phyloP scores from a whole-genome alignment of 768 basidiomycete genomes.

The Punctularia strigosozonata region DNA sequence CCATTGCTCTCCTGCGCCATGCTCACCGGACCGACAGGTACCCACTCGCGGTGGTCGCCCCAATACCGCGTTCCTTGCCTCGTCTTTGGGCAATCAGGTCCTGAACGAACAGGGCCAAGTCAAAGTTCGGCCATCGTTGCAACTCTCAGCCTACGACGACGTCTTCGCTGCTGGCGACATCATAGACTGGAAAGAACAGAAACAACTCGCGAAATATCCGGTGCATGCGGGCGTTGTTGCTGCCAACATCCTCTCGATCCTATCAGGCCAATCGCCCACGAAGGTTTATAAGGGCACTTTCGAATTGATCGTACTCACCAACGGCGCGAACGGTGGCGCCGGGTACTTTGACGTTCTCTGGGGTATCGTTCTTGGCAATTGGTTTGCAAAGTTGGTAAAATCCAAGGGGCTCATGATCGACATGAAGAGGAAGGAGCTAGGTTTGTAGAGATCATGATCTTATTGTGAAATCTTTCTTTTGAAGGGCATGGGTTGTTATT shows the following conservation, averaged over 20 bases:
- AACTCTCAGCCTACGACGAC: slow-evolving; percentile 34
- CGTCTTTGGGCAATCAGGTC: slow-evolving; percentile 26
- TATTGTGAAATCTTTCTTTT: not conserved
- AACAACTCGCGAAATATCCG: slow-evolving; percentile 36
- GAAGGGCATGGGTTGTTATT: not conserved
- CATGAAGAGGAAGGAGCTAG: slow-evolving; percentile 16
- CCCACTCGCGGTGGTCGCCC: slow-evolving; percentile 24
- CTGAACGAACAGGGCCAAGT: slow-evolving; percentile 30
- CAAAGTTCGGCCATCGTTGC: slow-evolving; percentile 45
- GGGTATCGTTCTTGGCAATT: slow-evolving; percentile 33
- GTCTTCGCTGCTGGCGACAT: slow-evolving; percentile 62
- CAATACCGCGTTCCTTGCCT: slow-evolving; percentile 37
- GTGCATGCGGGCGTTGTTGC: slow-evolving; percentile 32
- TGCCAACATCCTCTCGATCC: slow-evolving; percentile 34
- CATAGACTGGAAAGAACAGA: slow-evolving; percentile 53
- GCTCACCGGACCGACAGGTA: slow-evolving; percentile 11
- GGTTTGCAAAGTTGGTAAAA: slow-evolving; percentile 29
- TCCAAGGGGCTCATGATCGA: slow-evolving; percentile 20
- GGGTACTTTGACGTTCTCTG: slow-evolving; percentile 28
- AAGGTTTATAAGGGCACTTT: slow-evolving; percentile 35
- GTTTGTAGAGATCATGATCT: slow-evolving; percentile 9
- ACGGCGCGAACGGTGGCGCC: slow-evolving; percentile 23
- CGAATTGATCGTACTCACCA: slow-evolving; percentile 32
- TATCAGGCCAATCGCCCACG: slow-evolving; percentile 23
- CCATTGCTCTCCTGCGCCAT: not conserved